Evolutionary conservation across 176 grass and related monocot genomes (phyloP).

Genomic region (Triticum monococcum): DNA sequence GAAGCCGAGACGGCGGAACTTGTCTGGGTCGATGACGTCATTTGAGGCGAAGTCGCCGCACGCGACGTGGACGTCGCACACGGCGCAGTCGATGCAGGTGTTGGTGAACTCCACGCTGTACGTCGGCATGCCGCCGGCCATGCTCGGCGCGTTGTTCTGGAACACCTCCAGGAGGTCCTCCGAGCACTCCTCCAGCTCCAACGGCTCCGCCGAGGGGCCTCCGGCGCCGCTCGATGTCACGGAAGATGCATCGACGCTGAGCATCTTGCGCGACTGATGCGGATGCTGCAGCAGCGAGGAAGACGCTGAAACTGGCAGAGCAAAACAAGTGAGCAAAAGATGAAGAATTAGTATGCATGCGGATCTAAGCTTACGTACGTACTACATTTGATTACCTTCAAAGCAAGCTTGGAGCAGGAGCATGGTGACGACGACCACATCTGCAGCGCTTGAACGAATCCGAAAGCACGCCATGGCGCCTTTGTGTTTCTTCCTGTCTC

Average conservation of each 20-base stretch:
- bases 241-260: background rate
- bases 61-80: conserved; percentile 24
- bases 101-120: conserved; percentile 23
- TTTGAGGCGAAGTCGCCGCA: conserved; percentile 23
- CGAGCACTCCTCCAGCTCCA: background rate
- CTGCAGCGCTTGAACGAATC: background rate
- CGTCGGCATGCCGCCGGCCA: background rate
- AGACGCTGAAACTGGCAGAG: background rate
- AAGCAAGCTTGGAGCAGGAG: background rate
- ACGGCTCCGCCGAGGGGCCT: background rate
- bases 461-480: background rate
- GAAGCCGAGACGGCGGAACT: background rate
- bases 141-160: background rate
- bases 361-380: background rate
- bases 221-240: background rate
- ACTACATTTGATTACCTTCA: background rate
- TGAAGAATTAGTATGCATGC: background rate
- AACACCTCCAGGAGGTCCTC: background rate
- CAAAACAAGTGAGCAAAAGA: background rate
- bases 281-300: background rate
- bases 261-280: background rate
- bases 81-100: background rate
- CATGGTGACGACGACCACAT: too few relatives aligned
- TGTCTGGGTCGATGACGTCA: conserved; percentile 18
- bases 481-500: background rate